Conservation (phyloP, 2,329 filamentous ascomycete genomes). For the Verruconis gallopava region DNA sequence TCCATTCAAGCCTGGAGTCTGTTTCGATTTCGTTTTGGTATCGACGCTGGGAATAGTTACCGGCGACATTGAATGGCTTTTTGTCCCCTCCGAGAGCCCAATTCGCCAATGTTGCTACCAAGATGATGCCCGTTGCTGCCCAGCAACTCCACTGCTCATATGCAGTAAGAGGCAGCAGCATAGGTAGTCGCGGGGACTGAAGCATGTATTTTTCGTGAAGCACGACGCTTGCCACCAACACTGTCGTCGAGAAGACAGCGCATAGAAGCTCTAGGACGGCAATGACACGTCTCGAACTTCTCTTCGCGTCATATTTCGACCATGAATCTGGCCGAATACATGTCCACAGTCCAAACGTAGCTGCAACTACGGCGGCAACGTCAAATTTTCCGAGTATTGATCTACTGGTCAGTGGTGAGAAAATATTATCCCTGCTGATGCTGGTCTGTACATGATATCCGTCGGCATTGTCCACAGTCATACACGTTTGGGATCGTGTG, state of each 20-base stretch:
- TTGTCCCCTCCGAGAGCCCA: neutral
- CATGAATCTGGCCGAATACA: neutral
- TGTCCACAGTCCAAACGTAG: neutral
- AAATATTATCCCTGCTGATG: no score
- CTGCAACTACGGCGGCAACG: neutral
- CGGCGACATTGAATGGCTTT: no score
- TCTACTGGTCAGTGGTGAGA: neutral
- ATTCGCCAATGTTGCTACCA: constrained; percentile 1
- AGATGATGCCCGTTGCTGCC: neutral
- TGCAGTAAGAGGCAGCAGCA: neutral
- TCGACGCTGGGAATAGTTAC: no score
- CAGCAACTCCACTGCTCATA: constrained; percentile 2
- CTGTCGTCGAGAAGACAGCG: neutral
- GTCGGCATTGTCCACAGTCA: neutral
- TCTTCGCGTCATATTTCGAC: neutral
- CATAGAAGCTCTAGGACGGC: neutral
- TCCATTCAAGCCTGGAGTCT: no score
- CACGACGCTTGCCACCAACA: neutral
- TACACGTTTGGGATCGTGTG: neutral
- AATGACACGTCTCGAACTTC: neutral
- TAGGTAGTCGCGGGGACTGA: neutral
- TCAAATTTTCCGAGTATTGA: neutral
- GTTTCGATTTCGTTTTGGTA: no score
- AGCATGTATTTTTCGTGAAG: constrained; percentile 2
- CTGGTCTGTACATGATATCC: neutral